These are phyloP conservation scores for Scenedesmus sp. DNA, from an alignment of 163 green algal genomes.

Conservation along the genomic window DNA sequence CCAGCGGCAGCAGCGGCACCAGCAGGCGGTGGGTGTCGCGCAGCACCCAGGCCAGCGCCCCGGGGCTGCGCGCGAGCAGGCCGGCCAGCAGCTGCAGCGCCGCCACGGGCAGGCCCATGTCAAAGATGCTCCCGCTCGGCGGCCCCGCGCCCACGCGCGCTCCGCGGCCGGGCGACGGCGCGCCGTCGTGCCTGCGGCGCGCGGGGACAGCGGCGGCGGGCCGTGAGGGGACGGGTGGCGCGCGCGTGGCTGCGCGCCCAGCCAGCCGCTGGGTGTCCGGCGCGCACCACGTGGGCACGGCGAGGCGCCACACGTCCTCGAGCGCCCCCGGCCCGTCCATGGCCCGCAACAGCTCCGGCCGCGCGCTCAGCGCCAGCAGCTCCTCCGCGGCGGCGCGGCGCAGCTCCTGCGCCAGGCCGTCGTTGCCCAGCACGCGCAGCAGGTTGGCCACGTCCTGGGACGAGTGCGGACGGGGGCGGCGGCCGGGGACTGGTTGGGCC, in stretches of 20 bases:
- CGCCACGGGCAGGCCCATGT: conserved; percentile 60
- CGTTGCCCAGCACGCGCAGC: conserved; percentile 57
- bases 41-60: conserved; percentile 38
- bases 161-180: conserved; percentile 21
- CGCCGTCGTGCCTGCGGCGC: neutral
- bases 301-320: conserved; percentile 39
- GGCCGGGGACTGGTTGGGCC: no score
- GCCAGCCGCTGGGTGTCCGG: no score
- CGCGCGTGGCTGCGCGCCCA: no score
- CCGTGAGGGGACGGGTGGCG: no score
- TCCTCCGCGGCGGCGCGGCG: conserved; percentile 61
- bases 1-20: conserved; percentile 45
- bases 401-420: conserved; percentile 54
- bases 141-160: neutral
- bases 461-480: no score
- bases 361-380: conserved; percentile 56
- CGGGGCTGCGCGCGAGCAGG: conserved; percentile 33
- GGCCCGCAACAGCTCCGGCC: conserved; percentile 18
- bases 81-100: conserved; percentile 58
- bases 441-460: conserved; percentile 62
- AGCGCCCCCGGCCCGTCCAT: conserved; percentile 45
- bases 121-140: conserved; percentile 28
- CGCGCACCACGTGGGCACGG: conserved; percentile 27
- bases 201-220: no score
- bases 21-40: conserved; percentile 30